Percentiles rank a stretch among this genome's conserved stretches.
Evolutionary conservation across 371 early-diverging fungal species (phyloP).

Genomic region (Mortierella sp.): DNA sequence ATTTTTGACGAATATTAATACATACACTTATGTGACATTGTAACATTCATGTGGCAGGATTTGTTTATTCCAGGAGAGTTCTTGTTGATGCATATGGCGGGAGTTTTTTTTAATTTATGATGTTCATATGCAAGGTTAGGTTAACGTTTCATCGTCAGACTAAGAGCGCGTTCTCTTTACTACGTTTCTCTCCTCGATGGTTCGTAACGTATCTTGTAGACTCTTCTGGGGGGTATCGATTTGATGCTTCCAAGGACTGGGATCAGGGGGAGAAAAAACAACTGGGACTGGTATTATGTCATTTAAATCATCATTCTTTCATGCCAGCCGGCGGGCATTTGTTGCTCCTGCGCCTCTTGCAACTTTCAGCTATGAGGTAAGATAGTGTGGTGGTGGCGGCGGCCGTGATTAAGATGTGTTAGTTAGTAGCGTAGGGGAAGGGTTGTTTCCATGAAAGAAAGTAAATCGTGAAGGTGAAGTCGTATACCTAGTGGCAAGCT

Average conservation of each 20-base stretch:
- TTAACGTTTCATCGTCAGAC: too few species aligned
- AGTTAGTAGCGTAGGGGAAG: too few species aligned
- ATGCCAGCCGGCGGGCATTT: too few species aligned
- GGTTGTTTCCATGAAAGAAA: too few species aligned
- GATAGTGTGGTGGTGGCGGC: too few species aligned
- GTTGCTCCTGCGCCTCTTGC: too few species aligned
- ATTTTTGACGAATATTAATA: not conserved
- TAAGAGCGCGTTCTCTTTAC: not conserved
- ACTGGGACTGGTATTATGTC: not conserved
- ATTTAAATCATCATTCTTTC: not conserved
- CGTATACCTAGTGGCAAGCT: too few species aligned
- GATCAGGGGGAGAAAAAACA: not conserved
- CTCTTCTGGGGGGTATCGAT: not conserved
- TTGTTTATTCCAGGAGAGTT: not conserved
- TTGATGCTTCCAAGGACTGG: not conserved
- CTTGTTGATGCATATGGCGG: not conserved
- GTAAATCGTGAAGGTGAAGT: too few species aligned
- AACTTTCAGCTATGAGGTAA: too few species aligned
- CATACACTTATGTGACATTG: constrained; percentile 1
- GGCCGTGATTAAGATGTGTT: too few species aligned
- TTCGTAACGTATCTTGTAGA: not conserved
- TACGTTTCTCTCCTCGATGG: not conserved
- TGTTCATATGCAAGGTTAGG: not conserved
- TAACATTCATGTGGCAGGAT: not conserved
- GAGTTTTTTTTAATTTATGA: not conserved